A percentile compares a stretch with the other conserved stretches of the same genome.
Conservation (phyloP, 768 basidiomycete genomes). For the Lepiota venenata region DNA sequence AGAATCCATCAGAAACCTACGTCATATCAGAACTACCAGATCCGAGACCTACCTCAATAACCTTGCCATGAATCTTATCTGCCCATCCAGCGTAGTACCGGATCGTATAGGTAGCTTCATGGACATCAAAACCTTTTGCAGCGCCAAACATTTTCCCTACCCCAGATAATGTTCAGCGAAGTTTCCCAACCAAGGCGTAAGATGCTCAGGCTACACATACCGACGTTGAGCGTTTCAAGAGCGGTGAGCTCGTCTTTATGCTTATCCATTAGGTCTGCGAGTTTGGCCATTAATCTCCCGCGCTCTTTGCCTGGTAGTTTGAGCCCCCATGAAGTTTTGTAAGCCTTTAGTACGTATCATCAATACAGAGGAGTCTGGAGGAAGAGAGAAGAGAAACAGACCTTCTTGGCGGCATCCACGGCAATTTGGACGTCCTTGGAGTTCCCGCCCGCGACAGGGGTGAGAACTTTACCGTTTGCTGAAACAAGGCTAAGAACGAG, state of each 20-base stretch:
- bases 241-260: constrained; percentile 66
- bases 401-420: constrained; percentile 54
- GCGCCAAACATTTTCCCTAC: constrained; percentile 52
- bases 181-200: neutral
- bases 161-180: neutral
- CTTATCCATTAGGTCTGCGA: constrained; percentile 62
- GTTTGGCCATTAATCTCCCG: constrained; percentile 53
- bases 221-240: constrained; percentile 69
- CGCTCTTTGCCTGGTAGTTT: constrained; percentile 53
- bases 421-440: constrained; percentile 42
- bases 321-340: constrained; percentile 66
- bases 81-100: constrained; percentile 90
- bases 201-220: constrained; percentile 24
- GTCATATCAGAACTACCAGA: too few species aligned
- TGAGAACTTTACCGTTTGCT: constrained; percentile 56
- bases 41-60: constrained; percentile 44
- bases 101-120: constrained; percentile 43
- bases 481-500: too few species aligned
- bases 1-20: too few species aligned
- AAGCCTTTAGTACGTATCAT: constrained; percentile 20
- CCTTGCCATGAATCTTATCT: constrained; percentile 78
- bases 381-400: constrained; percentile 11
- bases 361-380: neutral
- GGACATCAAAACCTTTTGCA: constrained; percentile 49
- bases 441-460: constrained; percentile 49